These are phyloP conservation scores for Hansfordia pulvinata DNA, from an alignment of 2,329 filamentous ascomycete species.

Conservation along the genomic window DNA sequence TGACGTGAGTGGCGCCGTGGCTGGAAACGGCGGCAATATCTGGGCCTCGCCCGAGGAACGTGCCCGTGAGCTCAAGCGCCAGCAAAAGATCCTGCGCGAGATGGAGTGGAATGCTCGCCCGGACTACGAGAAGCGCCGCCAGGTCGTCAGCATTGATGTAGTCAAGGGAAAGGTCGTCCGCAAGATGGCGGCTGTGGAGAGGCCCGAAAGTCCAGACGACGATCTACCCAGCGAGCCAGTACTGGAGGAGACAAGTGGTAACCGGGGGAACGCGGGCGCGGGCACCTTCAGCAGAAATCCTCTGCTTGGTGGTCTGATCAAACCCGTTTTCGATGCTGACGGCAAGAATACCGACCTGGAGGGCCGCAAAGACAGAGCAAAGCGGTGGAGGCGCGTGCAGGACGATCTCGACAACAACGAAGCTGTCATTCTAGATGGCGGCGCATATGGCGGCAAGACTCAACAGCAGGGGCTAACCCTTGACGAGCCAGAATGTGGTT, in stretches of 20 bases:
- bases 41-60: conserved; percentile 79
- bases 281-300: conserved; percentile 59
- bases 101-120: conserved; percentile 77
- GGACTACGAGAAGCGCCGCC: conserved; percentile 77
- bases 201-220: conserved; percentile 38
- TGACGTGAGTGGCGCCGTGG: conserved; percentile 32
- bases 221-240: conserved; percentile 14
- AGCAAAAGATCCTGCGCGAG: conserved; percentile 72
- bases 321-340: conserved; percentile 44
- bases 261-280: conserved; percentile 20
- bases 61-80: conserved; percentile 69
- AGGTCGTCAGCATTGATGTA: conserved; percentile 77
- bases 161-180: conserved; percentile 64
- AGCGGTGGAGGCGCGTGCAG: conserved; percentile 45
- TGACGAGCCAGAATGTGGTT: conserved; percentile 3
- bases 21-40: conserved; percentile 43
- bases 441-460: conserved; percentile 26
- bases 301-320: conserved; percentile 49
- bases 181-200: conserved; percentile 51
- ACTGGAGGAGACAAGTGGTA: conserved; percentile 20
- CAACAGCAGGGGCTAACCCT: conserved; percentile 1
- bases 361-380: conserved; percentile 26
- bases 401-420: conserved; percentile 47
- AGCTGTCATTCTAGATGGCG: conserved; percentile 42
- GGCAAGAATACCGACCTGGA: conserved; percentile 32